phyloP scores from a whole-genome alignment of 2,329 filamentous ascomycete genomes.

The Scedosporium minutisporum region DNA sequence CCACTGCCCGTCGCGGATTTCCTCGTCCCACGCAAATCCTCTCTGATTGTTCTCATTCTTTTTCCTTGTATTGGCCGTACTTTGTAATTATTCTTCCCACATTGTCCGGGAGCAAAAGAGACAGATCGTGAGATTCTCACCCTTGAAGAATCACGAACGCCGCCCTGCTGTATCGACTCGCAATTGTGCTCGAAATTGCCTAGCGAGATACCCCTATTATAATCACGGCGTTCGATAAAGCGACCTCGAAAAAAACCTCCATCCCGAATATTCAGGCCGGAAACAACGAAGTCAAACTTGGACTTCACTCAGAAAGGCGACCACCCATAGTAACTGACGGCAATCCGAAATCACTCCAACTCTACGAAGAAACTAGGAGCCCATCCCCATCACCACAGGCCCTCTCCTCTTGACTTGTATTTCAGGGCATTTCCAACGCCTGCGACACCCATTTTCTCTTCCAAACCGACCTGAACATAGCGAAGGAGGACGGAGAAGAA shows the following conservation, averaged over 20 bases:
- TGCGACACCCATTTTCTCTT: no score
- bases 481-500: no score
- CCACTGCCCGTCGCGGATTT: slow-evolving; percentile 19
- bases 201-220: background rate
- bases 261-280: no score
- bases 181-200: background rate
- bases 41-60: slow-evolving; percentile 1
- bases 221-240: background rate
- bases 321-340: no score
- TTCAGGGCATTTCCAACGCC: no score
- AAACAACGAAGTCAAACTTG: no score
- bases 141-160: background rate
- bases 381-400: no score
- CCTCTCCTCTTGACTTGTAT: no score
- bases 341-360: no score
- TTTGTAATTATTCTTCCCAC: background rate
- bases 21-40: slow-evolving; percentile 5
- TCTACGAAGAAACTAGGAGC: no score
- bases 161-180: background rate
- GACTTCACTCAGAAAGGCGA: no score
- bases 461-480: no score
- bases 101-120: background rate
- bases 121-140: background rate
- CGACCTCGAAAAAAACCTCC: background rate
- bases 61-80: background rate